Conservation (phyloP, 257 asterid genomes). For the Solanum sitiens region DNA sequence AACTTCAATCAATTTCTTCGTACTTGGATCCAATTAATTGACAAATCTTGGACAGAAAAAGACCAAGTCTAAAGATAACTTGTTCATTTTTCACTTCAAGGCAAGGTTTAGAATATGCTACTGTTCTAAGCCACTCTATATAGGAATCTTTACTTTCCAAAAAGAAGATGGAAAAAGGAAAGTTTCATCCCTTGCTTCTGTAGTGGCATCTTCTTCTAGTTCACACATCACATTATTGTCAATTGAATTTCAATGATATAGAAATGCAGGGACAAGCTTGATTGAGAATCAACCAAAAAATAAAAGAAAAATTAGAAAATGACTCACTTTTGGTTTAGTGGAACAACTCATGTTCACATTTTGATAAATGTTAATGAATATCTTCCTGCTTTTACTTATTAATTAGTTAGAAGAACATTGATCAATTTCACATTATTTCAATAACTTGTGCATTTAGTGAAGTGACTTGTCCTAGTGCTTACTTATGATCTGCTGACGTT, state of each 20-base stretch:
- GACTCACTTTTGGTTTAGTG: not conserved
- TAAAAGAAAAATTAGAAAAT: not conserved
- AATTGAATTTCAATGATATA: not conserved
- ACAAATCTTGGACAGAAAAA: not conserved
- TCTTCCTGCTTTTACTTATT: not conserved
- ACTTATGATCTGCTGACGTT: not conserved
- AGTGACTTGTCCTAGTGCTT: not conserved
- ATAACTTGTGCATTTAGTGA: not conserved
- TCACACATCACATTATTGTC: not conserved
- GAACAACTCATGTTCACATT: not conserved
- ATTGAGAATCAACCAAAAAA: not conserved
- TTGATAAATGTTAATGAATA: not conserved
- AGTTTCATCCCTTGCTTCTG: not conserved
- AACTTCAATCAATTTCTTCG: not conserved
- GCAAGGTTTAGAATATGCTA: not conserved
- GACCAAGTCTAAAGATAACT: not conserved
- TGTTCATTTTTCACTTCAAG: not conserved
- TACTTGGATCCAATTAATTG: not conserved
- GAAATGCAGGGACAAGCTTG: not conserved
- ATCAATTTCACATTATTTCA: not conserved
- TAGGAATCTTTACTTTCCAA: not conserved
- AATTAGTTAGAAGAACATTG: not conserved
- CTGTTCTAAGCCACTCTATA: not conserved
- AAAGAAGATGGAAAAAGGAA: not conserved
- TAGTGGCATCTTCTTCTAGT: conserved; percentile 11